Evolutionary conservation across 108 stramenopile genomes (phyloP), one percentile per base, ranked within the genome.

Genomic region (Bacterosira constricta): DNA sequence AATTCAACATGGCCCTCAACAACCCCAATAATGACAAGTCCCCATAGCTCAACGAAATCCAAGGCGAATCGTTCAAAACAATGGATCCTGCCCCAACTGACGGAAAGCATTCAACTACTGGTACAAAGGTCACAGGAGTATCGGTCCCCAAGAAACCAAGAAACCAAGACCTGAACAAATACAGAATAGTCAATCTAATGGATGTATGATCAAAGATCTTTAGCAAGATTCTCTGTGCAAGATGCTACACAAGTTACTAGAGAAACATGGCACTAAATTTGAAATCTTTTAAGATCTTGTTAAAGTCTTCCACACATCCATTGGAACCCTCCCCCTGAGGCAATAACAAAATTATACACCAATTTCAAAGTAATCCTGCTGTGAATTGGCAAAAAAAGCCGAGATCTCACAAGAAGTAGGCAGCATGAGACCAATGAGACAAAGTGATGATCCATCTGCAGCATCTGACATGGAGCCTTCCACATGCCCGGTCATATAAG

Each of bases 281-380:
- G n/a, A n/a, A n/a, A 30, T 17, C 1, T 73, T 73, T 39, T 31
- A 36, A 7, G n/a, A n/a, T n/a, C n/a, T n/a, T n/a, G n/a, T n/a
- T n/a, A n/a, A n/a, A n/a, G 72, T 63, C 37, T 64, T 37, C n/a
- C 63, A 73, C 52, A 60, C 72, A 21, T 25, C 36, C 27, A 53
- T 54, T 21, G 63, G 46, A 25, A 34, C 1, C n/a, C 45, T 73
- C 3, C 35, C 53, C 8, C 6, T 44, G 3, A 18, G 17, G 63
- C 37, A 9, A 31, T 73, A 1, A 20, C 20, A 50, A 29, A 44
- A 29, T 15, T 65, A 0, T 73, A 73, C 47, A 27, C 6, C 11
- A 34, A 56, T 26, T 51, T 66, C 0, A n/a, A 18, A 2, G 64
- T 56, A 1, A 25, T 17, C 0, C n/a, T n/a, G n/a, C 49, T 74